Evolutionary conservation across 352 stramenopile genomes (phyloP).

Genomic region (Globisporangium cystogenes): DNA sequence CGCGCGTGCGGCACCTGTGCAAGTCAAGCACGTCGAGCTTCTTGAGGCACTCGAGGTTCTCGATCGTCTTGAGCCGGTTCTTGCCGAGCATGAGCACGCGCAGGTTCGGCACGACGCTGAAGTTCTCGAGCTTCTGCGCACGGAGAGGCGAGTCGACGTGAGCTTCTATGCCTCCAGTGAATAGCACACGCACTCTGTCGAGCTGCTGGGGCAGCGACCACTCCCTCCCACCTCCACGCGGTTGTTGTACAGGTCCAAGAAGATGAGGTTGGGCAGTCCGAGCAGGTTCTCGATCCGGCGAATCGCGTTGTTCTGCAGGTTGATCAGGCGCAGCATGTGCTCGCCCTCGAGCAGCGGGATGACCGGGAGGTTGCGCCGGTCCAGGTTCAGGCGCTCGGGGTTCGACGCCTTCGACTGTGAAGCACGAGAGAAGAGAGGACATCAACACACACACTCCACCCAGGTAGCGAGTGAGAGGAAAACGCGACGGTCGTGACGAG

Average conservation of each 20-base stretch:
- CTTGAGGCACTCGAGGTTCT: conserved; percentile 76
- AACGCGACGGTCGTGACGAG: background rate
- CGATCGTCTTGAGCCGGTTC: conserved; percentile 77
- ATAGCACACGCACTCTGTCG: background rate
- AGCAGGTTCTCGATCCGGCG: conserved; percentile 77
- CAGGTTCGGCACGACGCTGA: conserved; percentile 77
- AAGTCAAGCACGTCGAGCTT: conserved; percentile 92
- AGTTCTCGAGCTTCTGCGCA: conserved; percentile 61
- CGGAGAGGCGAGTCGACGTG: background rate
- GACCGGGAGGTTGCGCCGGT: conserved; percentile 73
- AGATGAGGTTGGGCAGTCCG: conserved; percentile 88
- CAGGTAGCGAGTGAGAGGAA: background rate
- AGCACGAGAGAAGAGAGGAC: background rate
- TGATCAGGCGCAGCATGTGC: conserved; percentile 84
- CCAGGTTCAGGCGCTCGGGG: conserved; percentile 86
- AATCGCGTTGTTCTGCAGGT: conserved; percentile 91
- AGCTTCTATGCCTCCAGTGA: background rate
- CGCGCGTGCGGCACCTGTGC: conserved; percentile 51
- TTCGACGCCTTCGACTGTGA: conserved; percentile 54
- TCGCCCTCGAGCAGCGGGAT: conserved; percentile 88
- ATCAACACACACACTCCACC: background rate
- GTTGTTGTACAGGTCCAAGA: conserved; percentile 93
- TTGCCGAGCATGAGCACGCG: conserved; percentile 92
- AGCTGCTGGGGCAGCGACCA: background rate
- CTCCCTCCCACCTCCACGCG: conserved; percentile 55